Conservation (phyloP, 106 monocot genomes). For the Iris macrosiphon region DNA sequence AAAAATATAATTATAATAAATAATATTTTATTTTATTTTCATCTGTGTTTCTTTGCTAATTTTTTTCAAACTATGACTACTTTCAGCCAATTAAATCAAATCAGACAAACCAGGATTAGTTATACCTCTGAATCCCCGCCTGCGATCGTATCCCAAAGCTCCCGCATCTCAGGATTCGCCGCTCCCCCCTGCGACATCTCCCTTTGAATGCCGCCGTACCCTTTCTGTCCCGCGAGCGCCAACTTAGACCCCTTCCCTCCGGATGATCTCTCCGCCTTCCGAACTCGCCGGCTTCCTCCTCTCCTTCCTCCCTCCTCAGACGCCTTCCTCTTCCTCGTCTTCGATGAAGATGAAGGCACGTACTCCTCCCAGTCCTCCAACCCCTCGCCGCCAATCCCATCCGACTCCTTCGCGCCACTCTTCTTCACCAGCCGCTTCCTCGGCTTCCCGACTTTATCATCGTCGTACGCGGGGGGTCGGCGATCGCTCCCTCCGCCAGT, state of each 20-base stretch:
- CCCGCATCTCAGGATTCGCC: conserved; percentile 49
- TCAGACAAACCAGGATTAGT: too few relatives aligned
- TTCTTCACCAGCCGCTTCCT: conserved; percentile 86
- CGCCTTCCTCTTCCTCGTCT: conserved; percentile 37
- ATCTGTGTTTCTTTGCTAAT: too few relatives aligned
- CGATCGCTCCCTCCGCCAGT: conserved; percentile 67
- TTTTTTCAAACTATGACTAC: too few relatives aligned
- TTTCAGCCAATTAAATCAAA: too few relatives aligned
- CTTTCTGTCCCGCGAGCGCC: conserved; percentile 6
- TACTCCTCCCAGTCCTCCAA: conserved; percentile 48
- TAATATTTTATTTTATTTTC: too few relatives aligned
- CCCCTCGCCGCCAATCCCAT: too few relatives aligned
- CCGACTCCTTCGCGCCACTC: conserved; percentile 13
- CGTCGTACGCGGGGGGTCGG: conserved; percentile 47
- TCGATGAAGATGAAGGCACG: conserved; percentile 17
- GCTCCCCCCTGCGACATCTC: conserved; percentile 17
- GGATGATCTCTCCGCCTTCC: conserved; percentile 31
- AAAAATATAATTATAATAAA: too few relatives aligned
- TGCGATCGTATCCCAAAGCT: conserved; percentile 86
- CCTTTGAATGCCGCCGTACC: too few relatives aligned
- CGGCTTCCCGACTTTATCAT: conserved; percentile 47
- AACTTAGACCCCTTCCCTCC: too few relatives aligned
- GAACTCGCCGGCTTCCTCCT: too few relatives aligned
- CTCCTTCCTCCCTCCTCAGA: conserved; percentile 14
- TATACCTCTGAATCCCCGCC: conserved; percentile 88